Base-by-base conservation (phyloP, 2,329 filamentous ascomycete genomes). In the Ciborinia camelliae region DNA sequence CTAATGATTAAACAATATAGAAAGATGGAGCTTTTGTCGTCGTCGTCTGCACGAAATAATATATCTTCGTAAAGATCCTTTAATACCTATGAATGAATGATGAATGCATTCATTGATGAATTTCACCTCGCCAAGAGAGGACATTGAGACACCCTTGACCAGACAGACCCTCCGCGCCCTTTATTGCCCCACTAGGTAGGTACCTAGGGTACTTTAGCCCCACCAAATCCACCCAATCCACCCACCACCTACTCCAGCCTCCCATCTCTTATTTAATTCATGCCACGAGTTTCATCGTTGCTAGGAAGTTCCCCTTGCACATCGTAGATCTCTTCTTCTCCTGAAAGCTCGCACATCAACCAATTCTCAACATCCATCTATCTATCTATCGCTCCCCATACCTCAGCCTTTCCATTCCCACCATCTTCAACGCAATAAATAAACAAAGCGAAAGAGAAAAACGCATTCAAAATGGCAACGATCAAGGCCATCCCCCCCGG, bases 401-500 rank as follows among this genome's bases (percentile, higher is more conserved):
- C n/a, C n/a, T n/a, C n/a, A n/a, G n/a, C n/a, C n/a, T n/a, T n/a
- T n/a, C n/a, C n/a, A n/a, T 35, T 32, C 41, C 43, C 15, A 30
- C 18, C n/a, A n/a, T n/a, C n/a, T n/a, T n/a, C n/a, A n/a, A n/a
- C n/a, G n/a, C n/a, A n/a, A n/a, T n/a, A n/a, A n/a, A n/a, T n/a
- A n/a, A 14, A 37, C 43, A 35, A 28, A 48, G 10, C n/a, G 1
- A 48, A 26, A 20, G 6, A n/a, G n/a, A n/a, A n/a, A 58, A 57
- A 14, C 43, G n/a, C 62, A 26, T 41, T 48, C 62, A 63, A 41
- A 63, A 74, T 74, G 72, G 68, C 71, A 60, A 43, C 68, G n/a
- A 43, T 65, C 57, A 67, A 71, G 37, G 69, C 72, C 53, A 74
- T 74, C 52, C 73, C 73, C 54, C 67, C 70, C 20, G 74, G 73